A percentile compares a stretch with the other conserved stretches of the same genome.
phyloP scores from a whole-genome alignment of 2,329 filamentous ascomycete genomes.

The Fusarium nurragi region DNA sequence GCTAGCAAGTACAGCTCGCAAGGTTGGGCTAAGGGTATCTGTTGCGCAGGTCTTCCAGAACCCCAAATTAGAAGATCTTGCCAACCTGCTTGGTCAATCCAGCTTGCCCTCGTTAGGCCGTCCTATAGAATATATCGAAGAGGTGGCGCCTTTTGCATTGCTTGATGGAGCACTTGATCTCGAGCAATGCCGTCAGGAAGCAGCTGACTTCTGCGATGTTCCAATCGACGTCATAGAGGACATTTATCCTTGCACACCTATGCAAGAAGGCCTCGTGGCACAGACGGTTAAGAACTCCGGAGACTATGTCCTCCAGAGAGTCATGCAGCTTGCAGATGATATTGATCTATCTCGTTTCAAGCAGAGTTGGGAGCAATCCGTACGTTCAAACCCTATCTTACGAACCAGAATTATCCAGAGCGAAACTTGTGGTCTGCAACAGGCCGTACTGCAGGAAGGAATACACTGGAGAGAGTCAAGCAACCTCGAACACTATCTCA shows the following conservation, averaged over 20 bases:
- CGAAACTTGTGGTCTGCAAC: not conserved
- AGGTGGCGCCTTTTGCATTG: conserved; percentile 2
- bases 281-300: conserved; percentile 5
- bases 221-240: not conserved
- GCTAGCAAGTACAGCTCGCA: conserved; percentile 55
- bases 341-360: not conserved
- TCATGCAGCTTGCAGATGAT: not conserved
- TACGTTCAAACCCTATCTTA: not conserved
- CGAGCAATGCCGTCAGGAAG: not conserved
- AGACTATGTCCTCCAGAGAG: not conserved
- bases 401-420: conserved; percentile 13
- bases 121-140: not conserved
- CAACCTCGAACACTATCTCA: not conserved
- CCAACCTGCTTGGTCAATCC: not conserved
- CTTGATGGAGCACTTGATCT: not conserved
- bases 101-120: not conserved
- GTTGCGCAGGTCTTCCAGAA: conserved; percentile 50
- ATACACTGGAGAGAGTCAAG: not conserved
- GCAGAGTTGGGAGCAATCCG: not conserved
- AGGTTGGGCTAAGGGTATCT: conserved; percentile 48
- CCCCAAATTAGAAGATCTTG: conserved; percentile 24
- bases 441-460: conserved; percentile 2
- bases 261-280: not conserved
- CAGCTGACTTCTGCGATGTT: not conserved
- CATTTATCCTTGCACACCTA: not conserved